These are phyloP conservation scores for Coriaria nepalensis DNA, from an alignment of 306 rosid species.

Conservation along the genomic window DNA sequence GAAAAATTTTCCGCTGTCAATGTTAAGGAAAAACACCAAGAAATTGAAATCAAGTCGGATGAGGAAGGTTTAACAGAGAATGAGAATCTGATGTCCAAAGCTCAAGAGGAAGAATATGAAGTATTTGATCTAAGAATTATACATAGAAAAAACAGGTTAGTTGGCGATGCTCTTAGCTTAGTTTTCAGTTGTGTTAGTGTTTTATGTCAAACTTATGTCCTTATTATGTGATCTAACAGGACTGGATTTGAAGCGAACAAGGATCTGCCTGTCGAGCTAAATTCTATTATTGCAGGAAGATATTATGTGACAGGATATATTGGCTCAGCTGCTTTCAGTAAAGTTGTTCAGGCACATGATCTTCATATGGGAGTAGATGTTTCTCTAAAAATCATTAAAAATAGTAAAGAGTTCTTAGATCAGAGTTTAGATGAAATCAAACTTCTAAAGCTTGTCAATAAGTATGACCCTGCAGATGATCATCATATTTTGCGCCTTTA, in stretches of 20 bases:
- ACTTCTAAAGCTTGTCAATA: conserved; percentile 89
- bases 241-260: conserved; percentile 97
- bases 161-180: conserved; percentile 9
- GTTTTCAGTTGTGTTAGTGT: conserved; percentile 15
- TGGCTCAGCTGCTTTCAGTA: conserved; percentile 97
- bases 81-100: conserved; percentile 35
- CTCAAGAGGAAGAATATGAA: conserved; percentile 54
- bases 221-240: conserved; percentile 48
- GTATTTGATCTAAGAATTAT: conserved; percentile 71
- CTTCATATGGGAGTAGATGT: conserved; percentile 72
- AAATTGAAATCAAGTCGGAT: conserved; percentile 29
- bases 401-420: conserved; percentile 94
- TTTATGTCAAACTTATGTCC: no score
- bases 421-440: conserved; percentile 97
- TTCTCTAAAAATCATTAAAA: conserved; percentile 95
- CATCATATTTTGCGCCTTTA: conserved; percentile 77
- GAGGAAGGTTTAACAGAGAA: conserved; percentile 39
- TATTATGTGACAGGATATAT: conserved; percentile 76
- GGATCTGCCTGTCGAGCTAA: conserved; percentile 80
- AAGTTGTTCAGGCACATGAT: conserved; percentile 92
- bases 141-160: conserved; percentile 94
- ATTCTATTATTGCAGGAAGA: conserved; percentile 73
- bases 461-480: conserved; percentile 71
- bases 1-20: conserved; percentile 26
- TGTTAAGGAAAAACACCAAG: conserved; percentile 22